These are phyloP conservation scores for Lepidium sativum DNA, from an alignment of 345 rosid species.

Conservation along the genomic window DNA sequence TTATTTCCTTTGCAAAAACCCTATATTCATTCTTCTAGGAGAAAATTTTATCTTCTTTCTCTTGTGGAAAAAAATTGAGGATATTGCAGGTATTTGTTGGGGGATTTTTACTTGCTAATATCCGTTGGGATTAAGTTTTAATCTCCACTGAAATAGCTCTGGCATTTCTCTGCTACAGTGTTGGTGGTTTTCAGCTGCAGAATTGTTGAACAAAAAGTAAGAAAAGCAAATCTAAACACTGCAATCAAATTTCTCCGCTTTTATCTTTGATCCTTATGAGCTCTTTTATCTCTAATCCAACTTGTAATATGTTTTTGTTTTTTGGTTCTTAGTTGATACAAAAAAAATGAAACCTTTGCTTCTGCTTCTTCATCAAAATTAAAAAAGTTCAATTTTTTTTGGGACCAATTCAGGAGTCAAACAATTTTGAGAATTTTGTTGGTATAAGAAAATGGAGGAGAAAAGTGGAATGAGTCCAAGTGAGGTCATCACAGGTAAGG, in stretches of 20 bases:
- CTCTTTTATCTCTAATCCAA: neutral
- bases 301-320: neutral
- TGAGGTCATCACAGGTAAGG: constrained; percentile 36
- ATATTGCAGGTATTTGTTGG: constrained; percentile 19
- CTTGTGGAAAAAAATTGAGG: constrained; percentile 4
- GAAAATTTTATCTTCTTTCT: constrained; percentile 19
- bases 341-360: constrained; percentile 4
- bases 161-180: constrained; percentile 23
- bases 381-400: neutral
- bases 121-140: constrained; percentile 11
- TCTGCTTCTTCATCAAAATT: neutral
- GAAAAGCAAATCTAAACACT: constrained; percentile 20
- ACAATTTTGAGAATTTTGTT: constrained; percentile 3
- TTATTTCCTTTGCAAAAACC: constrained; percentile 21
- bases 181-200: constrained; percentile 10
- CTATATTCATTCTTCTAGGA: constrained; percentile 24
- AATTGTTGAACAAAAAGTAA: constrained; percentile 14
- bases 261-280: constrained; percentile 16
- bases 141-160: constrained; percentile 8
- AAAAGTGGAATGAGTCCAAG: constrained; percentile 39
- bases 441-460: constrained; percentile 48
- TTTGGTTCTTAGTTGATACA: neutral
- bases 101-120: constrained; percentile 5
- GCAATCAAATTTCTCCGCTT: neutral
- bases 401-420: neutral